Evolutionary conservation across 192 early-diverging fungal genomes (phyloP), one percentile per base, ranked within the genome.

Genomic region (Backusella westeae): DNA sequence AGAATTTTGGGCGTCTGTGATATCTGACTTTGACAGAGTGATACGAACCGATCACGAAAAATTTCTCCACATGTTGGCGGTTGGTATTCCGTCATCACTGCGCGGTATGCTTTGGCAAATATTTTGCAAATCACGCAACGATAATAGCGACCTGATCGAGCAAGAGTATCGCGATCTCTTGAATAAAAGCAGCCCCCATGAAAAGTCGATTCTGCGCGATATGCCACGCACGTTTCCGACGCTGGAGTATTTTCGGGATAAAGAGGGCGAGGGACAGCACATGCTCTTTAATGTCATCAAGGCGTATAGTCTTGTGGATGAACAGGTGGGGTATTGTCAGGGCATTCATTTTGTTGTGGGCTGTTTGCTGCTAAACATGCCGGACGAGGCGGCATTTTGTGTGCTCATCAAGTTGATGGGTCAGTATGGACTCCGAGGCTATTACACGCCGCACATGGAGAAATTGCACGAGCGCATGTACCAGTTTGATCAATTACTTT

Each of bases 261-360:
- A 63, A 3, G 56, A 63, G 29, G 96, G 96, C 19, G 89, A 90
- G 6, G 96, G 96, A 3, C 97, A 98, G 77, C 93, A 95, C 78
- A 88, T 88, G 14, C 80, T 99, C 71, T 96, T 92, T 81, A 93
- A 95, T 78, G 94, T 99, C 21, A 89, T 96, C 67, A 96, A 97
- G 71, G 96, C 96, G 1, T 99, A 99, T 78, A 90, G 91, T 34
- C 59, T 97, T 38, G 98, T 93, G 75, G 98, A 99, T 82, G 73
- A 85, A 6, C 94, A 99, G 71, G 93, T 99, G 66, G 98, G 98
- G 6, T 99, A 99, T 86, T 99, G 98, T 78, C 98, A 99, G 85
- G 98, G 97, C 5, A 89, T 99, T 34, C 91, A 95, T 5, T 99
- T 99, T 85, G 86, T 99, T 12, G 94, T 96, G 17, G 98, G 94